These are phyloP conservation scores for Saccharata proteae DNA, from an alignment of 2,329 filamentous ascomycete genomes.

Conservation along the genomic window DNA sequence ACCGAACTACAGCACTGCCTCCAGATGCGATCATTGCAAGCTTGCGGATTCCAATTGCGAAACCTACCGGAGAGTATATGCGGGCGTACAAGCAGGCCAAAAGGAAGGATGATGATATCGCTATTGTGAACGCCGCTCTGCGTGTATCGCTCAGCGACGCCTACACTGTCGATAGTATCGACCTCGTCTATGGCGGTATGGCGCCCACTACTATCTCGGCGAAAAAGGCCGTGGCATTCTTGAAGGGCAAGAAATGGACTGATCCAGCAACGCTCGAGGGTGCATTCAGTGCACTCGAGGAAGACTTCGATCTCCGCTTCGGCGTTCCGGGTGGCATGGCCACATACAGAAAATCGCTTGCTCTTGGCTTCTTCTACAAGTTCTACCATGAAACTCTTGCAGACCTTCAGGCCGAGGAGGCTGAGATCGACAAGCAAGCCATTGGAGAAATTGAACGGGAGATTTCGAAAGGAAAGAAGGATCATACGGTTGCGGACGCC, in stretches of 20 bases:
- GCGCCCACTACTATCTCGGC: constrained; percentile 83
- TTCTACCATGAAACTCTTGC: constrained; percentile 86
- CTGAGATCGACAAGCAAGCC: constrained; percentile 56
- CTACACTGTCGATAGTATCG: constrained; percentile 59
- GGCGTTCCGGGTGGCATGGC: constrained; percentile 96
- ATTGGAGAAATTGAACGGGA: constrained; percentile 75
- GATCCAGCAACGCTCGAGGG: constrained; percentile 78
- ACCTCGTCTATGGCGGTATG: constrained; percentile 90
- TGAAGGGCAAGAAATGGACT: constrained; percentile 67
- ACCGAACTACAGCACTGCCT: constrained; percentile 70
- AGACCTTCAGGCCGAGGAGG: constrained; percentile 41
- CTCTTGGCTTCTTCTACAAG: constrained; percentile 88
- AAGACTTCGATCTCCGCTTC: constrained; percentile 79
- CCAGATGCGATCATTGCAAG: constrained; percentile 74
- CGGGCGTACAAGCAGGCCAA: constrained; percentile 93
- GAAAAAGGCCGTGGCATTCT: constrained; percentile 60
- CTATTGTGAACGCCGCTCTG: constrained; percentile 84
- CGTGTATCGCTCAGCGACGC: constrained; percentile 58
- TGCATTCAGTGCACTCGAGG: constrained; percentile 76
- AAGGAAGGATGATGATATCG: constrained; percentile 95
- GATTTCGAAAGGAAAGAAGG: constrained; percentile 69
- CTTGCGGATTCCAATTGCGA: constrained; percentile 71
- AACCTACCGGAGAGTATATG: constrained; percentile 67
- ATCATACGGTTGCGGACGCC: constrained; percentile 59
- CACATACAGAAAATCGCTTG: constrained; percentile 82